Evolutionary conservation across 2,329 filamentous ascomycete genomes (phyloP), one percentile per base, ranked within the genome.

Genomic region (Trichophyton schoenleinii): DNA sequence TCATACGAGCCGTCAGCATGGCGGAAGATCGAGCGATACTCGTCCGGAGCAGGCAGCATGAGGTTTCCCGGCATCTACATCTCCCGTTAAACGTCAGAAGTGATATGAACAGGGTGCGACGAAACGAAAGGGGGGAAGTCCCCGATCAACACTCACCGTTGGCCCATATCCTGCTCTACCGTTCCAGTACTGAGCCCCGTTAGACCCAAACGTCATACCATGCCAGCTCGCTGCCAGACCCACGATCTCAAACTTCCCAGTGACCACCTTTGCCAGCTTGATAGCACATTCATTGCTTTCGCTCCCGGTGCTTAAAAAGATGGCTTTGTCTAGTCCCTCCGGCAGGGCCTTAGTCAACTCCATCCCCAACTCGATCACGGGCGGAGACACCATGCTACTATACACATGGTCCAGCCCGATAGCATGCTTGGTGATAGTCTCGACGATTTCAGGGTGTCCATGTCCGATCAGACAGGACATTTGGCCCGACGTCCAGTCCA

Each of bases 241-340:
- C 3, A 87, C 81, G 58, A 87, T 79, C 68, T 87, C 83, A 66
- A 83, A 87, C 59, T 84, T 86, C 0, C 83, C 82, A 0, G 84
- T 87, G 66, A 80, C 84, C 8, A 77, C 71, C 66, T 87, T 87
- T 2, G 84, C 84, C 65, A 87, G 77, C 61, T 83, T 82, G 62
- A 87, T 83, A 1, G 84, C 84, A 2, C 82, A 83, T 65, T 87
- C 84, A 63, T 78, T 82, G 52, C 75, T 78, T 68, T 85, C 82
- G 2, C 76, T 78, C 0, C 82, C 82, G 0, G 82, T 85, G 58
- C 74, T 81, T 8, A 84, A 73, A 64, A 85, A 85, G 67, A 84
- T 79, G 0, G 81, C 77, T 63, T 81, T 80, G 63, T 81, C 78
- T 0, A 85, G 71, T 0, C 69, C 66, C 0, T 61, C 59, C 0